Evolutionary conservation across 805 yeast genomes (phyloP).

Genomic region (Yueomyces sinensis): DNA sequence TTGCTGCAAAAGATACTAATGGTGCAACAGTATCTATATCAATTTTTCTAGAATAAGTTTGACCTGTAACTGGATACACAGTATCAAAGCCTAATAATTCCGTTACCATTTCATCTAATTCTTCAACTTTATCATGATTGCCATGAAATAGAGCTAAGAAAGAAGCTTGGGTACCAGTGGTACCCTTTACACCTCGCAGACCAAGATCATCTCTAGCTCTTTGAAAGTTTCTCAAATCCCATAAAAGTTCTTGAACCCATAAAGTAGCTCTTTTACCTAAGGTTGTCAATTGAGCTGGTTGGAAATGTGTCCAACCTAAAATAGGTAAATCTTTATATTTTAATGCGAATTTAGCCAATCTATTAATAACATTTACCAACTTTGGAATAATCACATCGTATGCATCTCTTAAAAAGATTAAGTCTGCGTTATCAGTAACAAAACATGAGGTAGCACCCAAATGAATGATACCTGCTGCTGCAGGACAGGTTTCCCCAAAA

Average conservation of each 20-base stretch:
- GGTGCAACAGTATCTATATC: conserved; percentile 92
- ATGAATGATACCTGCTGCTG: conserved; percentile 96
- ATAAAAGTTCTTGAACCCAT: conserved; percentile 94
- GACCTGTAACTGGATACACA: conserved; percentile 97
- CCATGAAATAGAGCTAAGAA: conserved; percentile 93
- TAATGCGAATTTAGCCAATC: conserved; percentile 77
- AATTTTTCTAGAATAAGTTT: conserved; percentile 96
- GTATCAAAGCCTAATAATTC: conserved; percentile 86
- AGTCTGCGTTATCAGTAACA: conserved; percentile 96
- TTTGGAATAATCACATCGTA: conserved; percentile 88
- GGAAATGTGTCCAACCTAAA: conserved; percentile 98
- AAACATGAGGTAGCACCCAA: conserved; percentile 97
- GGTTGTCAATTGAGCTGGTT: conserved; percentile 97
- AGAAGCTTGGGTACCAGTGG: conserved; percentile 98
- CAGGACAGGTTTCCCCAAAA: conserved; percentile 85
- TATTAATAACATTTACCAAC: conserved; percentile 87
- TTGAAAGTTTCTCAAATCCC: conserved; percentile 93
- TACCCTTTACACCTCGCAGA: conserved; percentile 96
- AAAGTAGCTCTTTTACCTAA: conserved; percentile 96
- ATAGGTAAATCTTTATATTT: conserved; percentile 93
- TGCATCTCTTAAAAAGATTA: conserved; percentile 92
- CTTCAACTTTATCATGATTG: conserved; percentile 92
- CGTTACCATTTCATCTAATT: conserved; percentile 80
- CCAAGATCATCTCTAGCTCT: conserved; percentile 97
- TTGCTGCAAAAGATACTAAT: conserved; percentile 85